Percentiles rank a stretch among this genome's conserved stretches.
Conservation (phyloP, 768 basidiomycete genomes). For the Phylloporus sp. region DNA sequence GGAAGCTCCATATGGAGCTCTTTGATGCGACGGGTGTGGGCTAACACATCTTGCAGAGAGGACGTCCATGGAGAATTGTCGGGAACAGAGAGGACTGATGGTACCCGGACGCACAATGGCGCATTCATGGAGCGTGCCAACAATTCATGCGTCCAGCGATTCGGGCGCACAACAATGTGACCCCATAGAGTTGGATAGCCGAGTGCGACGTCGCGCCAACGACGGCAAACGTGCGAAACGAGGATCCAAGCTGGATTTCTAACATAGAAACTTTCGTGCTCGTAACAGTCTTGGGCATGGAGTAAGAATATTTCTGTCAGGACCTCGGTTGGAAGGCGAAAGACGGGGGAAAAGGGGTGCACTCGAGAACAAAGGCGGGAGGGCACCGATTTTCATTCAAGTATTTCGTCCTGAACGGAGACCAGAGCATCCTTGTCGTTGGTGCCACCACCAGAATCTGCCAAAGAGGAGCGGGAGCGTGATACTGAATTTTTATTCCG, state of each 20-base stretch:
- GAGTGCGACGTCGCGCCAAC: slow-evolving; percentile 43
- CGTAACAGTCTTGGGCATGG: not conserved
- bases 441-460: too few species aligned
- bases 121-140: slow-evolving; percentile 40
- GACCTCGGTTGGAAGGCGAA: slow-evolving; percentile 11
- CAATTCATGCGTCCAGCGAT: slow-evolving; percentile 37
- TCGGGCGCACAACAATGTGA: slow-evolving; percentile 26
- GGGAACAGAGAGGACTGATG: too few species aligned
- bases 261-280: too few species aligned
- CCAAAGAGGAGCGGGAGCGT: too few species aligned
- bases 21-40: too few species aligned
- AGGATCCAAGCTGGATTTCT: too few species aligned
- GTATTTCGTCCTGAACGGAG: not conserved
- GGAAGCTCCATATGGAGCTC: too few species aligned
- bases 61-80: too few species aligned
- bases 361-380: not conserved
- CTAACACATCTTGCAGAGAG: too few species aligned
- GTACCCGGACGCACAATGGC: slow-evolving; percentile 15
- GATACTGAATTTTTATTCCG: too few species aligned
- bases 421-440: too few species aligned
- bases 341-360: slow-evolving; percentile 7
- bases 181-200: slow-evolving; percentile 39
- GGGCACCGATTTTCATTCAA: not conserved
- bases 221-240: slow-evolving; percentile 16
- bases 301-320: slow-evolving; percentile 16